phyloP scores from a whole-genome alignment of 2,329 filamentous ascomycete genomes.

The Emergomyces orientalis region DNA sequence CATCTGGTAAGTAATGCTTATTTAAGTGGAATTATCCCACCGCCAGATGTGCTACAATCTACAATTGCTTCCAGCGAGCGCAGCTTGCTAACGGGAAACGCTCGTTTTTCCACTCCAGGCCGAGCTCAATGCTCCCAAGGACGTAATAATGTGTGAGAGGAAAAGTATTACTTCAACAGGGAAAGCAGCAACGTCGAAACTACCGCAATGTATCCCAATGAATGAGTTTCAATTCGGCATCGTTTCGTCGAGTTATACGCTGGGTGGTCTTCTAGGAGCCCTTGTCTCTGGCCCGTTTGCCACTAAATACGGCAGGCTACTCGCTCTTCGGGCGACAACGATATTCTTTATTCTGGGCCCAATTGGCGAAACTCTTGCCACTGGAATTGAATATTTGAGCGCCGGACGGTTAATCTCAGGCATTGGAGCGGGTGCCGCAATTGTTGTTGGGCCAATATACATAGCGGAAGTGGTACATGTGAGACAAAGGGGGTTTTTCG shows the following conservation, averaged over 20 bases:
- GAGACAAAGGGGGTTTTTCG: slow-evolving; percentile 66
- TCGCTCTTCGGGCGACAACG: slow-evolving; percentile 68
- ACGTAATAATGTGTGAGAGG: slow-evolving; percentile 79
- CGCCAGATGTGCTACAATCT: background rate
- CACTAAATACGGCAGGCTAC: slow-evolving; percentile 63
- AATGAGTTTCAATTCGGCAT: slow-evolving; percentile 68
- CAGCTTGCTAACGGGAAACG: slow-evolving; percentile 5
- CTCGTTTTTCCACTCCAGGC: slow-evolving; percentile 46
- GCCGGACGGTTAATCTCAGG: slow-evolving; percentile 72
- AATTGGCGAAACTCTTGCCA: slow-evolving; percentile 61
- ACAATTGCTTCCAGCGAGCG: slow-evolving; percentile 9
- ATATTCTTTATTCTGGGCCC: slow-evolving; percentile 69
- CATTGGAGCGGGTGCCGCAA: slow-evolving; percentile 74
- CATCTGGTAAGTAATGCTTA: slow-evolving; percentile 55
- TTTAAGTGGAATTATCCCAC: background rate
- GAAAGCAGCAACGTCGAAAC: slow-evolving; percentile 16
- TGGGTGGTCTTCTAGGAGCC: slow-evolving; percentile 79
- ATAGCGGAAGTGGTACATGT: slow-evolving; percentile 84
- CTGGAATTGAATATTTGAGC: slow-evolving; percentile 57
- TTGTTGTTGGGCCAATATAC: slow-evolving; percentile 89
- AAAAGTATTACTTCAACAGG: slow-evolving; percentile 38
- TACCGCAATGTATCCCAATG: slow-evolving; percentile 80
- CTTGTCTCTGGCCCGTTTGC: slow-evolving; percentile 71
- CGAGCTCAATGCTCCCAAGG: slow-evolving; percentile 89
- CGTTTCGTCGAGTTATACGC: slow-evolving; percentile 80